phyloP scores from a whole-genome alignment of 768 basidiomycete genomes.

The Pisolithus tinctorius region DNA sequence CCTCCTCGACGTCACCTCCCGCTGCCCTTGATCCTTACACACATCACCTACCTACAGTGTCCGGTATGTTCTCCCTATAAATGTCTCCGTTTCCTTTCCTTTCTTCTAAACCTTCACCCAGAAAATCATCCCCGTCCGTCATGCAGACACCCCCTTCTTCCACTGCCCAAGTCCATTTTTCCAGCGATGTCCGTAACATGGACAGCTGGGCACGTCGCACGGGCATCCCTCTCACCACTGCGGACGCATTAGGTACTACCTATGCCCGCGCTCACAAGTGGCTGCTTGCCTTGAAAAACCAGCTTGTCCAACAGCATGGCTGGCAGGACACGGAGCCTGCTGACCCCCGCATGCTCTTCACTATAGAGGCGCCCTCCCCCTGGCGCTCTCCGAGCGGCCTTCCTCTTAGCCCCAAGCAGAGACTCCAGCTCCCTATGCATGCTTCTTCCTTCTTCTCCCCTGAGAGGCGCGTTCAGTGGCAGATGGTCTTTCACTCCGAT shows the following conservation, averaged over 20 bases:
- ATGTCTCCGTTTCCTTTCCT: slow-evolving; percentile 6
- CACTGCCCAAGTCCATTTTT: slow-evolving; percentile 65
- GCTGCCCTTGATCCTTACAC: slow-evolving; percentile 6
- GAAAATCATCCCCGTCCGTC: background rate
- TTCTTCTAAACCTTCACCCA: background rate
- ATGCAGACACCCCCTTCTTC: slow-evolving; percentile 31
- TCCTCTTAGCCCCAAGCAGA: slow-evolving; percentile 69
- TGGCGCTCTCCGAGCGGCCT: slow-evolving; percentile 72
- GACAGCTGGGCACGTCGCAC: slow-evolving; percentile 78
- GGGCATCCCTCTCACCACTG: slow-evolving; percentile 74
- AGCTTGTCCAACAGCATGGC: slow-evolving; percentile 61
- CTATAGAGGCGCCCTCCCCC: slow-evolving; percentile 70
- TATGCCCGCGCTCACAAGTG: slow-evolving; percentile 79
- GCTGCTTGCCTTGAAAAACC: slow-evolving; percentile 54
- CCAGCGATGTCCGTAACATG: slow-evolving; percentile 74
- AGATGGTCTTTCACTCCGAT: slow-evolving; percentile 83
- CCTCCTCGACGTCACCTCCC: slow-evolving; percentile 15
- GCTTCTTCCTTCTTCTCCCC: slow-evolving; percentile 84
- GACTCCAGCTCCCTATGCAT: slow-evolving; percentile 67
- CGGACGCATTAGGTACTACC: slow-evolving; percentile 72
- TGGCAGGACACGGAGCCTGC: slow-evolving; percentile 57
- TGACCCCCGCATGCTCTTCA: slow-evolving; percentile 71
- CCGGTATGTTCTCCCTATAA: slow-evolving; percentile 23
- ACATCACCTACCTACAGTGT: slow-evolving; percentile 8
- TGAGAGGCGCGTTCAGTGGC: slow-evolving; percentile 79